Conservation (phyloP, 306 rosid genomes). For the Comarum palustre region DNA sequence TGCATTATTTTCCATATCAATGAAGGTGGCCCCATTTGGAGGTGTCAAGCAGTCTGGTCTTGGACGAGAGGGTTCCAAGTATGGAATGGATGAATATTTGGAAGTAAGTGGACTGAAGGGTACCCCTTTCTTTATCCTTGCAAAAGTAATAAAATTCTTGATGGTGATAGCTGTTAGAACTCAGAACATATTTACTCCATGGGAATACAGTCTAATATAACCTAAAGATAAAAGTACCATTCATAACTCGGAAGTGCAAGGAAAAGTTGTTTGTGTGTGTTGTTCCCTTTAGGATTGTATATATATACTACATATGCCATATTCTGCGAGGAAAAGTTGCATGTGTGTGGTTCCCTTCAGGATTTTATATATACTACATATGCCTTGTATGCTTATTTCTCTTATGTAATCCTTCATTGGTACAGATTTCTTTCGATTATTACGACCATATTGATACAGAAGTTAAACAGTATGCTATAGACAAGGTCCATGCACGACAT, state of each 20-base stretch:
- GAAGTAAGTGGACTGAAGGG: constrained; percentile 48
- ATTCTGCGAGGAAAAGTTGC: background rate
- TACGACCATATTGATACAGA: background rate
- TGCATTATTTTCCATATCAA: constrained; percentile 20
- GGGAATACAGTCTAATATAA: background rate
- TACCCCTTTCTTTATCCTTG: background rate
- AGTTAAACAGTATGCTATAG: background rate
- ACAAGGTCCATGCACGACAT: background rate
- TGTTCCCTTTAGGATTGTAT: background rate
- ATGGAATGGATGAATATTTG: constrained; percentile 92
- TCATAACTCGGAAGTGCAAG: background rate
- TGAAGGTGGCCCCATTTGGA: constrained; percentile 97
- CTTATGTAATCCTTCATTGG: background rate
- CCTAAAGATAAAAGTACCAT: background rate
- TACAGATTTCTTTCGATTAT: background rate
- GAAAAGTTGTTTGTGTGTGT: background rate
- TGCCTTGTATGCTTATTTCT: background rate
- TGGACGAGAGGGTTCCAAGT: constrained; percentile 98
- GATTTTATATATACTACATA: background rate
- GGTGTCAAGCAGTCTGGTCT: constrained; percentile 95
- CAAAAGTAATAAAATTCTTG: background rate
- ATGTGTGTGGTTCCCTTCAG: background rate
- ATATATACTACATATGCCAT: background rate
- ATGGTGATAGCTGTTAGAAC: background rate
- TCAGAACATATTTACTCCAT: background rate